phyloP scores from a whole-genome alignment of 306 rosid genomes.

The Potentilla sterilis region DNA sequence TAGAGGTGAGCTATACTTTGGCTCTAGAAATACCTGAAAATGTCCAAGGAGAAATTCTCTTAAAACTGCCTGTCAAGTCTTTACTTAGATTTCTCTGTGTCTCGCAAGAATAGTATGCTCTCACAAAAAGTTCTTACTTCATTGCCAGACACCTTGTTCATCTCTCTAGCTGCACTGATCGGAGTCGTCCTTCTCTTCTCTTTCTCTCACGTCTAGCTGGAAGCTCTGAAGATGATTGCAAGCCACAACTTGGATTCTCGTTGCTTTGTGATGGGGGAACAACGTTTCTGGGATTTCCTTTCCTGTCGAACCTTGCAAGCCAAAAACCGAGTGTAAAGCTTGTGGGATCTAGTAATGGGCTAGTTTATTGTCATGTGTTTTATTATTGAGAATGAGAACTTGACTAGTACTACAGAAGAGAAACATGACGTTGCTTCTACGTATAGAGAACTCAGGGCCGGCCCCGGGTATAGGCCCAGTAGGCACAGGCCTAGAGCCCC shows the following conservation, averaged over 20 bases:
- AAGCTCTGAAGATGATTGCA: background rate
- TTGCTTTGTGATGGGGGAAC: background rate
- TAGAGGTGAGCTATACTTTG: background rate
- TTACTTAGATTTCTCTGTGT: background rate
- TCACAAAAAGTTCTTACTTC: background rate
- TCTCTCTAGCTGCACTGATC: background rate
- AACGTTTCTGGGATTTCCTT: background rate
- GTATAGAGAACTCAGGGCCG: no score
- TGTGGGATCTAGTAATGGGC: background rate
- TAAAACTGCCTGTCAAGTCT: background rate
- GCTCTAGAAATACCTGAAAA: background rate
- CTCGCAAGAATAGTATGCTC: conserved; percentile 2
- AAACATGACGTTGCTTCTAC: no score
- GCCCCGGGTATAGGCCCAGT: no score
- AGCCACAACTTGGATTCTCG: background rate
- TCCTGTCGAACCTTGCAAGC: background rate
- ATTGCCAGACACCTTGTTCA: background rate
- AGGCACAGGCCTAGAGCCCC: no score
- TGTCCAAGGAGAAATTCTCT: conserved; percentile 2
- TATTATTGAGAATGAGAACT: background rate
- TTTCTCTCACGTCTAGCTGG: background rate
- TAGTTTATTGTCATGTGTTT: background rate
- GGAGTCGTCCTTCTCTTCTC: background rate
- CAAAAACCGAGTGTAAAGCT: background rate
- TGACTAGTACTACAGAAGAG: background rate